These are phyloP conservation scores for Colletotrichum sp. DNA, from an alignment of 2,329 filamentous ascomycete species.

Conservation along the genomic window DNA sequence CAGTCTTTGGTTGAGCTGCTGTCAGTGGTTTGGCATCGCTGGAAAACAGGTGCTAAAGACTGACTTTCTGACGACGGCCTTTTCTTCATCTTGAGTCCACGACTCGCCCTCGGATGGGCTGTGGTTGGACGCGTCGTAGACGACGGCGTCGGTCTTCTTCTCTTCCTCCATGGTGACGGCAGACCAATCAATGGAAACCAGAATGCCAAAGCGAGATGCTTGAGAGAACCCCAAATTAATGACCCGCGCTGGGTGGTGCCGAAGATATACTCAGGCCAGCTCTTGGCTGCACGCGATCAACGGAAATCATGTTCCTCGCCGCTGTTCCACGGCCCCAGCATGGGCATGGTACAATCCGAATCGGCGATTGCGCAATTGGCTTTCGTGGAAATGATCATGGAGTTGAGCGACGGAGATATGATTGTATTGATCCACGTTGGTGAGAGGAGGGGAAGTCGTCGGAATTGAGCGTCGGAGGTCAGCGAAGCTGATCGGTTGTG, in stretches of 20 bases:
- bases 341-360: background rate
- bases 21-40: background rate
- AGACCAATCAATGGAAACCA: rapidly evolving
- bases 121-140: background rate
- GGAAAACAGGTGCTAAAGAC: background rate
- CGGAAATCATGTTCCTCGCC: background rate
- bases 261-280: background rate
- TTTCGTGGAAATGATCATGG: background rate
- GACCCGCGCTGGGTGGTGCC: background rate
- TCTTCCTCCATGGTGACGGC: background rate
- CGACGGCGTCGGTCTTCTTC: background rate
- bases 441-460: background rate
- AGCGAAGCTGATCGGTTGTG: background rate
- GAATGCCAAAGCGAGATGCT: background rate
- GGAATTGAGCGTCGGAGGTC: background rate
- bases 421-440: background rate
- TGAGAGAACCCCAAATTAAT: background rate
- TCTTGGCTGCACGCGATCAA: background rate
- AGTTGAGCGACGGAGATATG: background rate
- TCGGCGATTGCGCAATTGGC: background rate
- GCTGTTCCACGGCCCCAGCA: background rate
- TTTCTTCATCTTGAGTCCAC: background rate
- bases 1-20: background rate
- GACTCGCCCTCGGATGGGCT: background rate
- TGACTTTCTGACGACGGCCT: background rate